Conservation (phyloP, 2,329 filamentous ascomycete genomes). For the Ilyonectria robusta region DNA sequence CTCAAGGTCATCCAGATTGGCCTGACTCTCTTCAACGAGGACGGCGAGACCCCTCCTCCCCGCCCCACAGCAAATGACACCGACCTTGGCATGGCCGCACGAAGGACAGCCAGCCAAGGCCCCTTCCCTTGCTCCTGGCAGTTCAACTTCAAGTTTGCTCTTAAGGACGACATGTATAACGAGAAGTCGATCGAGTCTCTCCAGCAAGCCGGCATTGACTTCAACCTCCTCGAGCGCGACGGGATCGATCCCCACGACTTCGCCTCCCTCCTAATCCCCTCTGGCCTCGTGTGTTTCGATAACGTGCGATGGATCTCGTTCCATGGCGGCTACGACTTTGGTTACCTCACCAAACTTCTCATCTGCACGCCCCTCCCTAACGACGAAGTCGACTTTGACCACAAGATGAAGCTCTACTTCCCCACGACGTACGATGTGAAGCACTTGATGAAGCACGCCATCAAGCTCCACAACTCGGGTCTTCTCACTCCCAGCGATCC, state of each 20-base stretch:
- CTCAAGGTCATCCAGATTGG: constrained; percentile 98
- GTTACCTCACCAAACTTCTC: constrained; percentile 95
- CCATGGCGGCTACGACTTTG: constrained; percentile 98
- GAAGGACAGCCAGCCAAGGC: constrained; percentile 58
- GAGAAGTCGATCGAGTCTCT: constrained; percentile 94
- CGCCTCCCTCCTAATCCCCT: constrained; percentile 90
- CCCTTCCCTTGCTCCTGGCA: constrained; percentile 94
- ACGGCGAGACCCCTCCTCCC: constrained; percentile 87
- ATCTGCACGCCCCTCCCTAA: constrained; percentile 86
- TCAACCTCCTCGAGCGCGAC: constrained; percentile 84
- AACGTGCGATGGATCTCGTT: constrained; percentile 97
- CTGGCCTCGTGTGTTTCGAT: constrained; percentile 88
- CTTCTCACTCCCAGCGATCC: constrained; percentile 76
- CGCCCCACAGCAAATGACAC: constrained; percentile 68
- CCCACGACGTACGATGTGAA: constrained; percentile 96
- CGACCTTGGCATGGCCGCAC: constrained; percentile 53
- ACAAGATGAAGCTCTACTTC: constrained; percentile 92
- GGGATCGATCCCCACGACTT: constrained; percentile 94
- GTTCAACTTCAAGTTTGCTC: constrained; percentile 98
- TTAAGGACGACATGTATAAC: constrained; percentile 98
- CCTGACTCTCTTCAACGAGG: constrained; percentile 91
- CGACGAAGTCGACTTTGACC: constrained; percentile 91
- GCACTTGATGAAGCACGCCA: constrained; percentile 93
- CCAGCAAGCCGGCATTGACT: constrained; percentile 93
- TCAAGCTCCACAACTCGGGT: constrained; percentile 75